Conservation (phyloP, 2,329 filamentous ascomycete genomes). For the Plectosphaerella sp. region DNA sequence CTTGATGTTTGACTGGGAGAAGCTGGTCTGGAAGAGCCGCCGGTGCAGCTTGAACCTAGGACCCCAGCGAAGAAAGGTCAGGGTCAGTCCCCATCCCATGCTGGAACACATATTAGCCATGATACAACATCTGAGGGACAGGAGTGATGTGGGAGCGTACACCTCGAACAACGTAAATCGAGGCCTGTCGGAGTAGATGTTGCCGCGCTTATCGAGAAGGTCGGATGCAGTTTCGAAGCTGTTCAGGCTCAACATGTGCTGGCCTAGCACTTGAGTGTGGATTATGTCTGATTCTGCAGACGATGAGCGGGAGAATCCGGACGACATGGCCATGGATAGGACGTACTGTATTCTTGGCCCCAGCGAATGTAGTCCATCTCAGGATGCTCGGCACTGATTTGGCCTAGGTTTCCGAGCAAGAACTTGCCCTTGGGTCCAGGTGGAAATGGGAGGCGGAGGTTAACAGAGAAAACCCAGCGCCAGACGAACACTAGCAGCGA, state of each 20-base stretch:
- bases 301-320: background rate
- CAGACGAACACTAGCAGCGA: background rate
- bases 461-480: background rate
- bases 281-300: constrained; percentile 23
- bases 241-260: constrained; percentile 36
- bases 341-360: constrained; percentile 49
- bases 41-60: constrained; percentile 38
- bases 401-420: constrained; percentile 30
- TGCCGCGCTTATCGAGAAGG: constrained; percentile 38
- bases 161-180: constrained; percentile 37
- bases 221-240: constrained; percentile 34
- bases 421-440: constrained; percentile 17
- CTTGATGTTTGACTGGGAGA: constrained; percentile 31
- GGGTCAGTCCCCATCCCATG: constrained; percentile 41
- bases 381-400: constrained; percentile 21
- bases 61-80: constrained; percentile 39
- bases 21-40: constrained; percentile 36
- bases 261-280: constrained; percentile 22
- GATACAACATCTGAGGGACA: background rate
- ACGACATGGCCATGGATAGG: too few relatives aligned
- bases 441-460: constrained; percentile 4
- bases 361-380: constrained; percentile 11
- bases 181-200: constrained; percentile 39
- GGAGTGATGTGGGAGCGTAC: constrained; percentile 2
- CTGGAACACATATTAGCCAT: constrained; percentile 1